Percentiles rank a stretch among this genome's conserved stretches.
Evolutionary conservation across 2,329 filamentous ascomycete species (phyloP).

Genomic region (Xylaria sp.): DNA sequence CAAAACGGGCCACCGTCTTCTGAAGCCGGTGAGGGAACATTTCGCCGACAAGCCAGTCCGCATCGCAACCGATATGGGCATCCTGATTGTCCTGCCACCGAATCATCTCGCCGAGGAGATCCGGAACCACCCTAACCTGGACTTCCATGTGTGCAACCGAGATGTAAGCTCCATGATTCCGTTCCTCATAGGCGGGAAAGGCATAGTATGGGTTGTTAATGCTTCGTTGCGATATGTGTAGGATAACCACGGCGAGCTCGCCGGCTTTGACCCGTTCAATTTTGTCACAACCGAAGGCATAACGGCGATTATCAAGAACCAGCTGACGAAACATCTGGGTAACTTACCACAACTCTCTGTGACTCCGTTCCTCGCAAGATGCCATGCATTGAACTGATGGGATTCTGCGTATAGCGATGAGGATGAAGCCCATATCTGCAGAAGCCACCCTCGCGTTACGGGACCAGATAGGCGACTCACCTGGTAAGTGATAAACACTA

Average conservation of each 20-base stretch:
- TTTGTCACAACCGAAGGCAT: conserved; percentile 6
- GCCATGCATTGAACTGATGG: not conserved
- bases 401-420: conserved; percentile 4
- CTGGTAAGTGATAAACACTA: conserved; percentile 10
- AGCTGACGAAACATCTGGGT: conserved; percentile 15
- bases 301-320: conserved; percentile 13
- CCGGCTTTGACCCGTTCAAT: conserved; percentile 14
- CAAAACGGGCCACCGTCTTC: conserved; percentile 4
- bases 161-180: conserved; percentile 2
- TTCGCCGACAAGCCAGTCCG: conserved; percentile 12
- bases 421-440: conserved; percentile 17
- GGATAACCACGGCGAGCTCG: conserved; percentile 16
- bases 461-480: conserved; percentile 17
- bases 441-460: conserved; percentile 18
- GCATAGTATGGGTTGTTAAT: not conserved
- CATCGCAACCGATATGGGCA: conserved; percentile 14
- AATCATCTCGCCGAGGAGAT: conserved; percentile 18
- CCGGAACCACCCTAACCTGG: conserved; percentile 16
- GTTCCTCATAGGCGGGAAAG: not conserved
- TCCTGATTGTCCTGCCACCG: conserved; percentile 13
- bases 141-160: conserved; percentile 3
- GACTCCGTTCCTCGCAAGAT: not conserved
- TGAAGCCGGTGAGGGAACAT: conserved; percentile 8
- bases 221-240: not conserved
- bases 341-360: not conserved